Conservation (phyloP, 371 early-diverging fungal genomes). For the Mortierella sp. region DNA sequence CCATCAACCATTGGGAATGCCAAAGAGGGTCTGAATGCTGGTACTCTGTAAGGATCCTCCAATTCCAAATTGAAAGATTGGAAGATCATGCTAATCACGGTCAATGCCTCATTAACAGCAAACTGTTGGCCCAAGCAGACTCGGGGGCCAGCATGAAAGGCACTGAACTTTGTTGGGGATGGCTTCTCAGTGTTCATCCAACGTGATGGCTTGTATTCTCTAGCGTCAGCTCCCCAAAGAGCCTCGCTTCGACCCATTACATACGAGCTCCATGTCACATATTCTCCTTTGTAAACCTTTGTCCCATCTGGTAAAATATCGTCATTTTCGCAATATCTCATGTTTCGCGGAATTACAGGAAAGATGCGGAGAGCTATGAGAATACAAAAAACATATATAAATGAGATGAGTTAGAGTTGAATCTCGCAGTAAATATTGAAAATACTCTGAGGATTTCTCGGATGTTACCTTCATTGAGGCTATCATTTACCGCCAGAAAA, state of each 20-base stretch:
- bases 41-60: conserved; percentile 40
- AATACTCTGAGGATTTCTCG: neutral
- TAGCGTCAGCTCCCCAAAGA: conserved; percentile 73
- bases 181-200: conserved; percentile 61
- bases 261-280: conserved; percentile 64
- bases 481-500: neutral
- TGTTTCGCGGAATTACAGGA: conserved; percentile 5
- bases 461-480: conserved; percentile 25
- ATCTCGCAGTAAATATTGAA: neutral
- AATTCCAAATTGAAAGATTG: conserved; percentile 59
- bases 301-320: conserved; percentile 75
- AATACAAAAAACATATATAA: conserved; percentile 8
- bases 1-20: conserved; percentile 66
- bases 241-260: conserved; percentile 66
- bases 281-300: conserved; percentile 62
- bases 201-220: conserved; percentile 71
- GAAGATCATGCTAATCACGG: conserved; percentile 60
- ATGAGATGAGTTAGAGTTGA: too few relatives aligned
- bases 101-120: conserved; percentile 64
- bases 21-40: conserved; percentile 58
- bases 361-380: conserved; percentile 26
- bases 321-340: conserved; percentile 68
- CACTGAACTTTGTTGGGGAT: conserved; percentile 49
- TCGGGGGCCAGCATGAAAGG: conserved; percentile 65
- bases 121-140: conserved; percentile 65